A percentile compares a stretch with the other conserved stretches of the same genome.
These are phyloP conservation scores for Colletotrichum paranaense DNA, from an alignment of 2,329 filamentous ascomycete species.

Conservation along the genomic window DNA sequence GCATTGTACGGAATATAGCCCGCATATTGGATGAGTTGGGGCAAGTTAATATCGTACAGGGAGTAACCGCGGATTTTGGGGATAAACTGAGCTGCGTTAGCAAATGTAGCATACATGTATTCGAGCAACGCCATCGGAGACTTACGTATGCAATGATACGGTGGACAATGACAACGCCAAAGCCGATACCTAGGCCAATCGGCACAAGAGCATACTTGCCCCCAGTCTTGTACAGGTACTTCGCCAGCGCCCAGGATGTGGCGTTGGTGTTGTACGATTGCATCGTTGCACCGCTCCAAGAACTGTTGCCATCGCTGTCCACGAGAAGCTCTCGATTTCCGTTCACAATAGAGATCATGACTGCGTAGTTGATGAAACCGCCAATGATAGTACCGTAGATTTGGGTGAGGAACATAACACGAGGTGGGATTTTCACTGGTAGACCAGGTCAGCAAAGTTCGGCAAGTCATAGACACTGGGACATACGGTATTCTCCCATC, in stretches of 20 bases:
- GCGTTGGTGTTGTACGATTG: conserved; percentile 62
- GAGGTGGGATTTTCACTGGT: conserved; percentile 65
- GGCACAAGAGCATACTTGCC: conserved; percentile 59
- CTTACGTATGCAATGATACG: conserved; percentile 54
- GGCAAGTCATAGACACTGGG: rapidly evolving
- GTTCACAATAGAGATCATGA: conserved; percentile 66
- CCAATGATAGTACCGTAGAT: conserved; percentile 66
- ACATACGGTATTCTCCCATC: conserved; percentile 67
- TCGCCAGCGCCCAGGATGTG: conserved; percentile 61
- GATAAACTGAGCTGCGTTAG: conserved; percentile 49
- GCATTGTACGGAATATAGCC: conserved; percentile 66
- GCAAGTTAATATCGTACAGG: conserved; percentile 59
- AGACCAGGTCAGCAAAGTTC: conserved; percentile 35
- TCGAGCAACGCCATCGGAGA: not conserved
- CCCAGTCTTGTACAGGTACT: conserved; percentile 62
- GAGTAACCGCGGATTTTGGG: conserved; percentile 57
- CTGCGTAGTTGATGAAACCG: conserved; percentile 63
- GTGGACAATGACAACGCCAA: conserved; percentile 55
- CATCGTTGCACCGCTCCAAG: conserved; percentile 64
- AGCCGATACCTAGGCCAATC: conserved; percentile 61
- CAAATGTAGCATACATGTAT: too few species aligned
- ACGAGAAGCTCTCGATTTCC: conserved; percentile 59
- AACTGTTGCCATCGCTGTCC: conserved; percentile 56
- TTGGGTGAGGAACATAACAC: conserved; percentile 66
- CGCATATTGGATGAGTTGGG: conserved; percentile 65